Evolutionary conservation across 208 protist species (phyloP).

Genomic region (Leishmania tarentolae): DNA sequence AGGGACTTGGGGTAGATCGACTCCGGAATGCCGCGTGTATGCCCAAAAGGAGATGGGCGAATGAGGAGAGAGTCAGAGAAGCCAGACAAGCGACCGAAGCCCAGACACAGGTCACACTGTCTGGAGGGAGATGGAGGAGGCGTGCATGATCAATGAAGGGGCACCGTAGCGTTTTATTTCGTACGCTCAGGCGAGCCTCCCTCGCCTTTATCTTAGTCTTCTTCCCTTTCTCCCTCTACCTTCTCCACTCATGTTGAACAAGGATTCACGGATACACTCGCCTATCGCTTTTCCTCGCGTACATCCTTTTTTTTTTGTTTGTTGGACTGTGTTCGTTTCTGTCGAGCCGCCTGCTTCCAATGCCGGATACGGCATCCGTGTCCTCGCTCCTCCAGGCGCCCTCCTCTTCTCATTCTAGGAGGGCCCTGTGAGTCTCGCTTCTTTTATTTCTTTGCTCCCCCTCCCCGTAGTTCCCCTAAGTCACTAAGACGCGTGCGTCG

Average conservation of each 20-base stretch:
- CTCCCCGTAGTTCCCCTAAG: too few relatives aligned
- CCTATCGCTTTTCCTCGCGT: neutral
- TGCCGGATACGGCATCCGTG: neutral
- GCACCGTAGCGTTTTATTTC: neutral
- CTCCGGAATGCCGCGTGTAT: neutral
- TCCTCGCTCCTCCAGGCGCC: neutral
- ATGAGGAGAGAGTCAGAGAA: neutral
- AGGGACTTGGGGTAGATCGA: neutral
- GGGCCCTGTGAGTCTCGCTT: neutral
- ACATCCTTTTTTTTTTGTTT: neutral
- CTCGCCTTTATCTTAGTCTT: neutral
- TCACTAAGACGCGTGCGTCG: neutral
- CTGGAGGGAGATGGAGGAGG: neutral
- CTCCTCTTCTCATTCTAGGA: neutral
- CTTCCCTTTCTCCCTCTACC: neutral
- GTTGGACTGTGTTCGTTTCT: neutral
- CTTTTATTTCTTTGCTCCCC: too few relatives aligned
- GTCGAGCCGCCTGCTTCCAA: neutral
- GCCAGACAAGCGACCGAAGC: neutral
- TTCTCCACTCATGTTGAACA: neutral
- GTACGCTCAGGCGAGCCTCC: neutral
- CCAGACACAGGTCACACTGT: neutral
- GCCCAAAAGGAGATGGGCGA: neutral
- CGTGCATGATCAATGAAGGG: neutral
- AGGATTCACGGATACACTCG: neutral